Conservation (phyloP, 768 basidiomycete species). For the Russula abietina region DNA sequence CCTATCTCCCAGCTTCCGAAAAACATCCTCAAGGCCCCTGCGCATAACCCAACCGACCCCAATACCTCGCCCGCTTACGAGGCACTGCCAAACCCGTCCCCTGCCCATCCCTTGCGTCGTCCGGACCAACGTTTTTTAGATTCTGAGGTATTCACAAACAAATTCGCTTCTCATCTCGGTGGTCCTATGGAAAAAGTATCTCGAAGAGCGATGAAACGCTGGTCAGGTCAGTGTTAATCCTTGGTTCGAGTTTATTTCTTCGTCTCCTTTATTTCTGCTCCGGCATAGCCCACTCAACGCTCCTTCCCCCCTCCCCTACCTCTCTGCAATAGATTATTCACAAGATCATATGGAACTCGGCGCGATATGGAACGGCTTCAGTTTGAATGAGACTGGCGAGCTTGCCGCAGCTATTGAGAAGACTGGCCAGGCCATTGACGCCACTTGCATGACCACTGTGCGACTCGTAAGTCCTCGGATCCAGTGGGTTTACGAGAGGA, state of each 20-base stretch:
- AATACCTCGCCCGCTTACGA: conserved; percentile 67
- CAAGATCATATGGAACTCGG: conserved; percentile 90
- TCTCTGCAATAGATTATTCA: conserved; percentile 50
- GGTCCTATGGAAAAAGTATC: conserved; percentile 97
- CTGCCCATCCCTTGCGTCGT: conserved; percentile 80
- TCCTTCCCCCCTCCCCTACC: background rate
- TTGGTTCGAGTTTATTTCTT: background rate
- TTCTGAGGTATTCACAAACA: conserved; percentile 91
- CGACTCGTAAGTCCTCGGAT: conserved; percentile 55
- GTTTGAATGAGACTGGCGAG: conserved; percentile 71
- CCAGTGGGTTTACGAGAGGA: background rate
- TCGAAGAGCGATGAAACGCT: conserved; percentile 83
- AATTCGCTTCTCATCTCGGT: conserved; percentile 86
- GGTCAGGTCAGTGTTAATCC: conserved; percentile 62
- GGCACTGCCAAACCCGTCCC: conserved; percentile 82
- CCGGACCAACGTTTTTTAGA: conserved; percentile 96
- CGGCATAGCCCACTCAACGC: background rate
- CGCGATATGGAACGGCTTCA: conserved; percentile 87
- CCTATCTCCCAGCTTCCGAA: conserved; percentile 89
- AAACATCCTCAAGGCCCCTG: conserved; percentile 92
- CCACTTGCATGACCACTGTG: conserved; percentile 89
- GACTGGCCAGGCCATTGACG: conserved; percentile 93
- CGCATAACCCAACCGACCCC: conserved; percentile 87
- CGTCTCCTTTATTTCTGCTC: background rate
- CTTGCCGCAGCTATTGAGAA: conserved; percentile 88